Evolutionary conservation across 2,329 filamentous ascomycete genomes (phyloP), one percentile per base, ranked within the genome.

Genomic region (Paraconiothyrium sp.): DNA sequence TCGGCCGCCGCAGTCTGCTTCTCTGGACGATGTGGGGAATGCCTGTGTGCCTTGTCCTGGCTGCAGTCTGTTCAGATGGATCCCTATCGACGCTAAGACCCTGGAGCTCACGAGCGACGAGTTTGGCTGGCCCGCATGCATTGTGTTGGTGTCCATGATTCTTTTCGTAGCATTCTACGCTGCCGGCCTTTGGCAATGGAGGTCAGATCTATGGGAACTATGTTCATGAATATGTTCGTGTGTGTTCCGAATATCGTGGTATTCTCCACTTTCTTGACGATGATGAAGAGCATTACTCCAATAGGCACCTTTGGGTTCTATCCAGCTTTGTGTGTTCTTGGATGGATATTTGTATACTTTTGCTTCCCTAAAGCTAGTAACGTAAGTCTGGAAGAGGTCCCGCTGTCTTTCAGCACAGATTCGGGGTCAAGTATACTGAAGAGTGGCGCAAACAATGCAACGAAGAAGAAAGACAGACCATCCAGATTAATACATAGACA

Each of bases 241-340:
- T 66, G 59, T 62, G 61, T 46, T 5, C 58, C 62, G 2, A 67
- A 65, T 69, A 79, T 85, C 60, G 83, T 85, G 58, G 79, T 85
- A 47, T 75, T 81, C 6, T 83, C 81, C 3, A 84, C 82, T 0
- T 85, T 85, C 71, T 68, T 85, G 16, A 81, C 79, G 24, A 80
- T 80, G 79, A 85, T 85, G 79, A 78, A 85, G 62, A 72, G 72
- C n/a, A 82, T 80, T 57, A 85, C 83, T 0, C 82, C 83, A 0
- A 81, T 78, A 2, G 84, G 84, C 0, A 80, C 83, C 0, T 86
- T 85, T 62, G 83, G 83, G 3, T 85, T 86, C 70, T 86, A 85
- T 58, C 80, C 83, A 0, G 81, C 75, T 0, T 82, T 85, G 37
- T 85, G 82, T 64, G 77, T 82, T 57, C 59, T 82, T 32, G 83